phyloP scores from a whole-genome alignment of 2,329 filamentous ascomycete species.

The Nothophaeocryptopus gaeumannii region DNA sequence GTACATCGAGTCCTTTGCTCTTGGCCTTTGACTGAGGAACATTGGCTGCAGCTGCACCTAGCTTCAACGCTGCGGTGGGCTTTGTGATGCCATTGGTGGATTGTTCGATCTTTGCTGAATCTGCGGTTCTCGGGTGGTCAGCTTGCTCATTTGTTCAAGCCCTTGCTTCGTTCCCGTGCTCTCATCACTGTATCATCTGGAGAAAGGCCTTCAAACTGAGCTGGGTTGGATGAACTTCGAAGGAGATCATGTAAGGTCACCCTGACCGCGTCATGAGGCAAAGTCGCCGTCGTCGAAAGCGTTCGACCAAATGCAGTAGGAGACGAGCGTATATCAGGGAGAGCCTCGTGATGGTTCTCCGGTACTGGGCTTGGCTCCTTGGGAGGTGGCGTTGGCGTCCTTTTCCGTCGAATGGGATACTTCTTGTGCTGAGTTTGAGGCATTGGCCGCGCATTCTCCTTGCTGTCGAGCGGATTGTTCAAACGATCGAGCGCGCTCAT shows the following conservation, averaged over 20 bases:
- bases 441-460: constrained; percentile 25
- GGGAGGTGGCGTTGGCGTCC: constrained; percentile 30
- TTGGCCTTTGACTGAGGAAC: constrained; percentile 46
- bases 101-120: constrained; percentile 19
- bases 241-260: constrained; percentile 29
- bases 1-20: constrained; percentile 78
- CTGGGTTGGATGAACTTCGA: constrained; percentile 16
- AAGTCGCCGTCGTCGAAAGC: constrained; percentile 18
- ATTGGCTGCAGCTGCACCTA: constrained; percentile 20
- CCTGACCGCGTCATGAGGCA: constrained; percentile 3
- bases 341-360: constrained; percentile 24
- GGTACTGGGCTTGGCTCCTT: constrained; percentile 30
- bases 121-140: constrained; percentile 18
- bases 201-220: constrained; percentile 32
- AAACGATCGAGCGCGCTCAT: constrained; percentile 47
- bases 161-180: constrained; percentile 33
- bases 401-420: constrained; percentile 31
- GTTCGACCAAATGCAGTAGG: constrained; percentile 32
- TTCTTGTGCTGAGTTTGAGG: constrained; percentile 67
- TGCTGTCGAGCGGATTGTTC: constrained; percentile 28
- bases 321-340: constrained; percentile 30
- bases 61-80: constrained; percentile 32
- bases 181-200: constrained; percentile 33
- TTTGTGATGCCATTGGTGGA: constrained; percentile 26
- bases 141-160: constrained; percentile 29